phyloP scores from a whole-genome alignment of 805 yeast genomes.

The Blastobotrys robertii region DNA sequence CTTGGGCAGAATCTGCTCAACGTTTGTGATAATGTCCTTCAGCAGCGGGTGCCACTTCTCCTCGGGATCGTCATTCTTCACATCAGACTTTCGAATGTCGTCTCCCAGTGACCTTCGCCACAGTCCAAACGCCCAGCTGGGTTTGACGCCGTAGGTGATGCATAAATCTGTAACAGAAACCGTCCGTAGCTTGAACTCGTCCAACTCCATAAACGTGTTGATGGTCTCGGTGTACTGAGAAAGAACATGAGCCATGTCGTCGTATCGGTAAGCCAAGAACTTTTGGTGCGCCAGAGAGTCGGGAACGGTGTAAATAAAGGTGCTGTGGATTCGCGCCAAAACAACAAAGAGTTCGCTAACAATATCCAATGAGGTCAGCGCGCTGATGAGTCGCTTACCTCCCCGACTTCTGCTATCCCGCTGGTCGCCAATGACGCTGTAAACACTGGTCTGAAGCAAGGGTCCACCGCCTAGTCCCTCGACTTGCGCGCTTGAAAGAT shows the following conservation, averaged over 20 bases:
- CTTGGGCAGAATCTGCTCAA: conserved; percentile 17
- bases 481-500: conserved; percentile 58
- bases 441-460: conserved; percentile 45
- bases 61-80: conserved; percentile 26
- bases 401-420: conserved; percentile 41
- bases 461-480: conserved; percentile 55
- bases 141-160: conserved; percentile 22
- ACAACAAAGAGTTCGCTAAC: conserved; percentile 59
- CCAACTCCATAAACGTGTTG: conserved; percentile 36
- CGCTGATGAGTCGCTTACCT: conserved; percentile 40
- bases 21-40: conserved; percentile 24
- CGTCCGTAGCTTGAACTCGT: conserved; percentile 12
- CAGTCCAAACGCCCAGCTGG: conserved; percentile 61
- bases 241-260: conserved; percentile 58
- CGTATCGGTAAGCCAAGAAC: conserved; percentile 59
- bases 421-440: conserved; percentile 47
- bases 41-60: conserved; percentile 37
- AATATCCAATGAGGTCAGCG: conserved; percentile 32
- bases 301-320: conserved; percentile 30
- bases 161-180: conserved; percentile 16
- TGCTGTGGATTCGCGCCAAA: conserved; percentile 39
- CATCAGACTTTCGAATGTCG: conserved; percentile 23
- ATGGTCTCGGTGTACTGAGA: conserved; percentile 55
- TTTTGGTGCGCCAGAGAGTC: conserved; percentile 45
- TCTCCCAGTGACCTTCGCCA: conserved; percentile 46